These are phyloP conservation scores for Eucalyptus cladocalyx DNA, from an alignment of 345 rosid species.

Conservation along the genomic window DNA sequence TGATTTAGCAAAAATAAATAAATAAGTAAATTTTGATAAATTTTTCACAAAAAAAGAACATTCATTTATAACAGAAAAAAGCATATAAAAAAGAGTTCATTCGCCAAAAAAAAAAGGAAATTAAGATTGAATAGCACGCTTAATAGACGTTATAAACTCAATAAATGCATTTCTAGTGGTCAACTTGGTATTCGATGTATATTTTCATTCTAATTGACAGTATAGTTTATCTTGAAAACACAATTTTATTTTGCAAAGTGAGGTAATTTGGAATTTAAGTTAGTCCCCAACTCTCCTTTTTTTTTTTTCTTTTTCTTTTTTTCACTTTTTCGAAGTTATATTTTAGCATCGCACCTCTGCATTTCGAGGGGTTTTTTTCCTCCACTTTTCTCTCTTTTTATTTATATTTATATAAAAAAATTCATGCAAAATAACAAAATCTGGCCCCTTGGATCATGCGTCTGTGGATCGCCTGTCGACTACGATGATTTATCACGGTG, in stretches of 20 bases:
- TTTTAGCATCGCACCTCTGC: neutral
- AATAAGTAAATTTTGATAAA: neutral
- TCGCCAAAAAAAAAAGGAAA: too few species aligned
- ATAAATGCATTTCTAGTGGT: neutral
- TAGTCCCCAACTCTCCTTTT: neutral
- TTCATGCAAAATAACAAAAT: neutral
- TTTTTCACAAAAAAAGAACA: neutral
- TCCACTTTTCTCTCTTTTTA: too few species aligned
- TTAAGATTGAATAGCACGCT: neutral
- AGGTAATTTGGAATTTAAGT: neutral
- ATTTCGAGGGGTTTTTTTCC: neutral
- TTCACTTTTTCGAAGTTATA: neutral
- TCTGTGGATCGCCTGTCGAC: neutral
- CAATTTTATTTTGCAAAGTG: neutral
- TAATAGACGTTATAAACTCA: rapidly evolving
- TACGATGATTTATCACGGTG: neutral
- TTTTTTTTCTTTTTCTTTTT: rapidly evolving
- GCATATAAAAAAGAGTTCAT: rapidly evolving
- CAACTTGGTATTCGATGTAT: rapidly evolving
- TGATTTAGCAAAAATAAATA: neutral
- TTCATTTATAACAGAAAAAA: neutral
- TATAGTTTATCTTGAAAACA: neutral
- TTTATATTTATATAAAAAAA: too few species aligned
- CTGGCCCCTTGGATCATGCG: neutral
- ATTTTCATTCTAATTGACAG: neutral